Conservation (phyloP, 305 asterid genomes). For the Fraxinus paxiana region DNA sequence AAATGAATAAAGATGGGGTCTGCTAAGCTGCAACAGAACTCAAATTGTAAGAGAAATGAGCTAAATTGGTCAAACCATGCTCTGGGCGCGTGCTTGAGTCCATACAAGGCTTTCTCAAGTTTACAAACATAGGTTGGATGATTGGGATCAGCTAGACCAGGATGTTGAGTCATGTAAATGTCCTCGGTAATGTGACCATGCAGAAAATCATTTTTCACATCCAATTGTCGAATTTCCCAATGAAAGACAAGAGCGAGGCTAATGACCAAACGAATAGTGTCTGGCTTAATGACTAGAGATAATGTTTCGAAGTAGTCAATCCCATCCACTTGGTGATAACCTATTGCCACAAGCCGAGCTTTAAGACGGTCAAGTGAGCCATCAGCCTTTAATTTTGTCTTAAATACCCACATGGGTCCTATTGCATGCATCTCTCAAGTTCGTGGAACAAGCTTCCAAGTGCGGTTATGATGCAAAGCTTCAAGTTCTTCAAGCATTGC, state of each 20-base stretch:
- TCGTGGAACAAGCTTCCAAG: neutral
- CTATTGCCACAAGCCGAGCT: neutral
- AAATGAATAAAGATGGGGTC: neutral
- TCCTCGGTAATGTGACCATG: neutral
- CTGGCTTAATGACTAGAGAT: neutral
- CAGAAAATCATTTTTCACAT: neutral
- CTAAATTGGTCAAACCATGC: neutral
- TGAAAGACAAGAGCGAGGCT: neutral
- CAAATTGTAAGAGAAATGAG: neutral
- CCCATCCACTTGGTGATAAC: neutral
- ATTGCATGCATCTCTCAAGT: neutral
- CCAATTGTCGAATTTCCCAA: neutral
- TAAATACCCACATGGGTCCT: neutral
- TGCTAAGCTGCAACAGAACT: neutral
- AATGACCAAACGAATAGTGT: neutral
- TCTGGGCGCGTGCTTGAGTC: neutral
- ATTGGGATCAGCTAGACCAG: neutral
- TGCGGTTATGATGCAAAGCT: neutral
- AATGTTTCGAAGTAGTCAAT: neutral
- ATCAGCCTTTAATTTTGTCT: neutral
- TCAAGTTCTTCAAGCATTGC: neutral
- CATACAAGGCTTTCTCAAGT: neutral
- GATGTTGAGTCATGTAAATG: neutral
- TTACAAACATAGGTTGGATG: neutral
- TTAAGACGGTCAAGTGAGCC: neutral